Conservation (phyloP, 176 grass and related monocot species). For the Eragrostis nindensis region DNA sequence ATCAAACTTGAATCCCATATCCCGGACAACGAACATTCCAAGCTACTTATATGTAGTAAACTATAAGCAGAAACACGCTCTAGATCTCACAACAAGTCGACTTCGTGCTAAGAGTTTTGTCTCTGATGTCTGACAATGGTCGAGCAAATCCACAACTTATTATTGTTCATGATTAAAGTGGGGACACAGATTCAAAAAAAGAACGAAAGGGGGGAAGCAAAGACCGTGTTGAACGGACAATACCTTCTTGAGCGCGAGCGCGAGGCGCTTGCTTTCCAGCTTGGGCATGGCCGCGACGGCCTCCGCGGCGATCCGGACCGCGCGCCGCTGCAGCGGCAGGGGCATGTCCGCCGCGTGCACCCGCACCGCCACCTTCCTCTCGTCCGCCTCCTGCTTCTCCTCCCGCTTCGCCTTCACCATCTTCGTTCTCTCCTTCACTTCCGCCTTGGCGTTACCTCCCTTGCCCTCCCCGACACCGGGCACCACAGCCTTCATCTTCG, state of each 20-base stretch:
- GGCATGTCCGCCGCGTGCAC: conserved; percentile 83
- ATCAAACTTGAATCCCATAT: not conserved
- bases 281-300: conserved; percentile 64
- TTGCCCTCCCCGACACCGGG: conserved; percentile 3
- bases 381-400: conserved; percentile 34
- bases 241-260: conserved; percentile 96
- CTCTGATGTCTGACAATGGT: not conserved
- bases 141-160: not conserved
- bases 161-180: too few species aligned
- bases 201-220: not conserved
- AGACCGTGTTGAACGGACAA: not conserved
- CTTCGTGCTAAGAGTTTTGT: not conserved
- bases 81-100: not conserved
- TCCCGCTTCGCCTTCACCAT: conserved; percentile 31
- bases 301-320: conserved; percentile 76
- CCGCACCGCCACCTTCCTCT: conserved; percentile 58
- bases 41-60: not conserved
- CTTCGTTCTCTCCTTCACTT: conserved; percentile 18
- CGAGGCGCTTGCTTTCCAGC: conserved; percentile 87
- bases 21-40: not conserved
- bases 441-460: conserved; percentile 31
- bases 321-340: conserved; percentile 69
- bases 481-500: not conserved
- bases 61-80: not conserved
- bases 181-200: too few species aligned